Base-by-base conservation (phyloP, 352 stramenopile genomes). In the Pythium guiyangense region DNA sequence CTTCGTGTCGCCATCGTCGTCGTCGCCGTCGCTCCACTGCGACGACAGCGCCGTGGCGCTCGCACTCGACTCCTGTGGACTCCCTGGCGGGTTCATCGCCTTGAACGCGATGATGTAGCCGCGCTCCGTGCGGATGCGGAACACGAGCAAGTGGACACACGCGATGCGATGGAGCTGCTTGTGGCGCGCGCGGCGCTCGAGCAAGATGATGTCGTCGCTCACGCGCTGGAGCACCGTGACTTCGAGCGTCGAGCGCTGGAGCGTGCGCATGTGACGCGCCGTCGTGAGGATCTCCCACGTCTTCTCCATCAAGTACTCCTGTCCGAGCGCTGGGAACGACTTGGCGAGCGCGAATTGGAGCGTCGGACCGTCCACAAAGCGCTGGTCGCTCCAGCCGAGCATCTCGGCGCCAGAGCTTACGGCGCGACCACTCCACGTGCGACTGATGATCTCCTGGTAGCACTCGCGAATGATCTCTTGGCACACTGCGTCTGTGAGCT, bases 201-300 rank as follows among this genome's bases (percentile, higher is more conserved):
- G 50, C 40, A 63, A n/a, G 26, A 63, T 22, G 22, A 57, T 57
- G 49, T 63, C 57, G 26, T 63, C 49, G 50, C 40, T 51, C 15
- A 63, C 26, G 43, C 49, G 46, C 57, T 57, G 49, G 22, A 63
- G 57, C 14, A 63, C 52, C 40, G 46, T 52, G n/a, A 63, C 50
- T 9, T 57, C 34, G 2, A 25, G 31, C 8, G 49, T 57, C 17
- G 57, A 63, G 10, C 25, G 29, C 42, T 63, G 57, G 15, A 63
- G 18, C 12, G 50, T 63, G 15, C n/a, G 29, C 49, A 53, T 63
- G 49, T 63, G 49, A 3, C 18, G 31, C 18, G 22, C 27, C 6
- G 42, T 57, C 34, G 57, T 63, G 39, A 63, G 57, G 25, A 63
- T 58, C 9, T 63, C 49, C 57, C 57, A 63, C 37, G 57, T 63